Conservation (phyloP, 495 filamentous ascomycete species). For the Ramalina intermedia region DNA sequence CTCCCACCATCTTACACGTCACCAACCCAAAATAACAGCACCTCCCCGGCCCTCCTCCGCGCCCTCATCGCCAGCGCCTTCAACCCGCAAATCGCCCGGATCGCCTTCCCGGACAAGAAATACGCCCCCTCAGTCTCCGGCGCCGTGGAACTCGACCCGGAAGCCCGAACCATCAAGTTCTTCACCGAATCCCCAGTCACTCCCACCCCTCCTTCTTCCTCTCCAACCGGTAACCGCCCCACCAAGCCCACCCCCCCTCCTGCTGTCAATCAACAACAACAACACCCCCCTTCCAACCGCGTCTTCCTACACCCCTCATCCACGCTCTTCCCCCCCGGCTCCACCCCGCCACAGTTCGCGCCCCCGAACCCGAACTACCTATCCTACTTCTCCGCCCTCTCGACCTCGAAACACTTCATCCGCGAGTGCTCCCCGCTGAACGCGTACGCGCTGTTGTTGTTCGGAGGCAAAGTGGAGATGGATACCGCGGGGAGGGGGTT, state of each 20-base stretch:
- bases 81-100: slow-evolving; percentile 78
- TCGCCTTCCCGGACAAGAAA: slow-evolving; percentile 88
- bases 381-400: slow-evolving; percentile 81
- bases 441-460: slow-evolving; percentile 78
- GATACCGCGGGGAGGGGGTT: slow-evolving; percentile 82
- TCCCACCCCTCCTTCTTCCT: slow-evolving; percentile 47
- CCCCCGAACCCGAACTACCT: slow-evolving; percentile 54
- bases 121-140: slow-evolving; percentile 74
- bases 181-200: slow-evolving; percentile 71
- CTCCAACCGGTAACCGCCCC: slow-evolving; percentile 42
- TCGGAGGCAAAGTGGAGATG: slow-evolving; percentile 67
- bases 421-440: slow-evolving; percentile 89
- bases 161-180: slow-evolving; percentile 82
- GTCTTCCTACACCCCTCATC: slow-evolving; percentile 88
- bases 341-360: slow-evolving; percentile 60
- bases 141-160: slow-evolving; percentile 82
- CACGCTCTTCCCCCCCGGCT: slow-evolving; percentile 68
- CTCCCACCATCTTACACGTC: slow-evolving; percentile 37
- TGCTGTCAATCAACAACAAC: background rate
- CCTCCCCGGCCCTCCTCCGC: slow-evolving; percentile 50
- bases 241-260: slow-evolving; percentile 28
- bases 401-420: slow-evolving; percentile 77
- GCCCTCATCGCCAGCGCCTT: slow-evolving; percentile 85
- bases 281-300: slow-evolving; percentile 47
- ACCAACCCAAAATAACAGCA: slow-evolving; percentile 22